A percentile compares a stretch with the other conserved stretches of the same genome.
Conservation (phyloP, 2,329 filamentous ascomycete genomes). For the Nigrospora osmanthi region DNA sequence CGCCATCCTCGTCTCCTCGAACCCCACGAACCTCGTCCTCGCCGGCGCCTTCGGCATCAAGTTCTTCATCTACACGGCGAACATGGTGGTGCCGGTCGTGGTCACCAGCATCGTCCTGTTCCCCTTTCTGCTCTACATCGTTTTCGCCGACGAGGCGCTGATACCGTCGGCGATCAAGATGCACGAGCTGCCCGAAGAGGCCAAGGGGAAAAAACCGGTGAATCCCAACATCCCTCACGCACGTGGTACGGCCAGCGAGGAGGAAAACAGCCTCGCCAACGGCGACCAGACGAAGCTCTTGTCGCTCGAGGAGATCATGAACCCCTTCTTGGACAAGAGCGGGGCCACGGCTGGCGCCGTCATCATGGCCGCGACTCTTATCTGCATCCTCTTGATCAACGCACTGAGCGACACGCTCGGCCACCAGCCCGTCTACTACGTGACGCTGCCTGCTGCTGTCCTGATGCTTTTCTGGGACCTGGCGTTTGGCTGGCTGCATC, state of each 20-base stretch:
- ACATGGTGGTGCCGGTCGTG: constrained; percentile 67
- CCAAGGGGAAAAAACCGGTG: constrained; percentile 46
- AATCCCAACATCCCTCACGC: constrained; percentile 68
- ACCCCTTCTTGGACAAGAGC: constrained; percentile 62
- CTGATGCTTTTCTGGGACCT: constrained; percentile 65
- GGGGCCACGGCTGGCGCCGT: constrained; percentile 57
- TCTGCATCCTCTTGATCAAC: constrained; percentile 59
- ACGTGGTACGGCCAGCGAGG: constrained; percentile 44
- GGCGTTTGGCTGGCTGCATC: constrained; percentile 52
- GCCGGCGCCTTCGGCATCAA: constrained; percentile 65
- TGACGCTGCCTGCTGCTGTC: constrained; percentile 60
- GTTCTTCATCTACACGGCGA: constrained; percentile 68
- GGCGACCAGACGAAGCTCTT: constrained; percentile 45
- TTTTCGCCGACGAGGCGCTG: constrained; percentile 56
- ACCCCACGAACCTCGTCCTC: constrained; percentile 69
- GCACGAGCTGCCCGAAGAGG: constrained; percentile 56
- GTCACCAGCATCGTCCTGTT: constrained; percentile 62
- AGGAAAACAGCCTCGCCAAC: constrained; percentile 34
- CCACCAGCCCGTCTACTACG: constrained; percentile 55
- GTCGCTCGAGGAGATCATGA: constrained; percentile 66
- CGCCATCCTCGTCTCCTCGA: constrained; percentile 69
- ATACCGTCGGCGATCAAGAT: constrained; percentile 61
- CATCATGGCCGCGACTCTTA: constrained; percentile 59
- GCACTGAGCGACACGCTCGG: constrained; percentile 43
- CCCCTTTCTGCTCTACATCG: constrained; percentile 61